Percentiles rank a stretch among this genome's conserved stretches.
Conservation (phyloP, 768 basidiomycete species). For the Lactarius psammicola region DNA sequence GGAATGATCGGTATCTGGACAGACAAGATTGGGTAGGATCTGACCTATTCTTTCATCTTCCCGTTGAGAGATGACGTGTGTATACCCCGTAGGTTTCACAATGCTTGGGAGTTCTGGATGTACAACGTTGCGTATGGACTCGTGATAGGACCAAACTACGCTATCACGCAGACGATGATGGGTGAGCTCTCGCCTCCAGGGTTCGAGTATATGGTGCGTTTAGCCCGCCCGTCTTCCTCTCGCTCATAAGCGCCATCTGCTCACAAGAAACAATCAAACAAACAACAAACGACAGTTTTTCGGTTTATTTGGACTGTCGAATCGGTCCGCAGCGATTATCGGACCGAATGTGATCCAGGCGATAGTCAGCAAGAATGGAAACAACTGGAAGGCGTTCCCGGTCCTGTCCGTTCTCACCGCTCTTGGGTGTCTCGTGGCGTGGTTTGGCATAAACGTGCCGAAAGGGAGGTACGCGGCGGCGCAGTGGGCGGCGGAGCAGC, state of each 20-base stretch:
- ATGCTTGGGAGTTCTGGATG: conserved; percentile 86
- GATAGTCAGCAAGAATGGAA: conserved; percentile 67
- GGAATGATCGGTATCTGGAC: conserved; percentile 88
- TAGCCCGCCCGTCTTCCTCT: background rate
- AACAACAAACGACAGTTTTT: conserved; percentile 58
- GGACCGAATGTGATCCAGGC: conserved; percentile 84
- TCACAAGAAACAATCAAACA: background rate
- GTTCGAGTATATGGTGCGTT: conserved; percentile 71
- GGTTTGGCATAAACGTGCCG: conserved; percentile 53
- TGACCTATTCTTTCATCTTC: background rate
- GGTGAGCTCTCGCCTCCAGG: conserved; percentile 85
- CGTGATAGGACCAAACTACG: conserved; percentile 86
- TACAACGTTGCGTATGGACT: conserved; percentile 80
- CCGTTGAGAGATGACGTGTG: background rate
- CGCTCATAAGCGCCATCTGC: too few species aligned
- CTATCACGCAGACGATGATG: conserved; percentile 86
- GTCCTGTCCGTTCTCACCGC: conserved; percentile 74
- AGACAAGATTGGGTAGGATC: conserved; percentile 58
- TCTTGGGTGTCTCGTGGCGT: conserved; percentile 69
- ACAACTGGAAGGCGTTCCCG: conserved; percentile 83
- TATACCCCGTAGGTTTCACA: conserved; percentile 50
- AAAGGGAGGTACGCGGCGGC: conserved; percentile 42
- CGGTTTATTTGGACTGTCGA: conserved; percentile 46
- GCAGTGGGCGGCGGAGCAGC: conserved; percentile 37
- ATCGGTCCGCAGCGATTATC: conserved; percentile 76